phyloP scores from a whole-genome alignment of 2,329 filamentous ascomycete genomes.

The Epichloe uncinata region DNA sequence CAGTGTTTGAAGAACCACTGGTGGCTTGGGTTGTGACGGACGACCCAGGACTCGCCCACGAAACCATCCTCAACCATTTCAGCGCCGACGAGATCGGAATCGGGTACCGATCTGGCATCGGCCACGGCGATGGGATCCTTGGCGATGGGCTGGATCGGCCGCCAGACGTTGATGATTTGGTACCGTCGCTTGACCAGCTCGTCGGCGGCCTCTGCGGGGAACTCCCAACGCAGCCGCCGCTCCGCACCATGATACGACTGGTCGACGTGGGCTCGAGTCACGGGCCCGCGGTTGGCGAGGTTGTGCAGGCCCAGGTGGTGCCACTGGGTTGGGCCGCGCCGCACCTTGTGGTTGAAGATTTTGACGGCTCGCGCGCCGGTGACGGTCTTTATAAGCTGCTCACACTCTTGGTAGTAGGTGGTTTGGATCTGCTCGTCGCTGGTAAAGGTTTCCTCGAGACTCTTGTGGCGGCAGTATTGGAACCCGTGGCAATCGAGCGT shows the following conservation, averaged over 20 bases:
- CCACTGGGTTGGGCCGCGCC: constrained; percentile 40
- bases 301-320: constrained; percentile 53
- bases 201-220: constrained; percentile 30
- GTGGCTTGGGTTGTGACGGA: constrained; percentile 27
- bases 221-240: constrained; percentile 22
- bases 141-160: constrained; percentile 23
- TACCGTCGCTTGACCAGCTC: constrained; percentile 24
- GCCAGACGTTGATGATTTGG: constrained; percentile 39
- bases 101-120: constrained; percentile 34
- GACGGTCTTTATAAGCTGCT: constrained; percentile 46
- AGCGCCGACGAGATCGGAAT: constrained; percentile 36
- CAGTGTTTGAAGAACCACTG: constrained; percentile 40
- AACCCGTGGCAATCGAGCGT: constrained; percentile 29
- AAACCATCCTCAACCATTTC: constrained; percentile 36
- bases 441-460: constrained; percentile 19
- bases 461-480: constrained; percentile 21
- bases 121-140: constrained; percentile 40
- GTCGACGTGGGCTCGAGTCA: constrained; percentile 33
- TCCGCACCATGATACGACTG: constrained; percentile 34
- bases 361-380: constrained; percentile 47
- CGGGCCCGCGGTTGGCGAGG: constrained; percentile 35
- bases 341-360: constrained; percentile 63
- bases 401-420: constrained; percentile 61
- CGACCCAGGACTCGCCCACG: constrained; percentile 33
- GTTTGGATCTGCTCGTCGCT: constrained; percentile 47